Base-by-base conservation (phyloP, 495 filamentous ascomycete genomes). In the Trichoderma virens region DNA sequence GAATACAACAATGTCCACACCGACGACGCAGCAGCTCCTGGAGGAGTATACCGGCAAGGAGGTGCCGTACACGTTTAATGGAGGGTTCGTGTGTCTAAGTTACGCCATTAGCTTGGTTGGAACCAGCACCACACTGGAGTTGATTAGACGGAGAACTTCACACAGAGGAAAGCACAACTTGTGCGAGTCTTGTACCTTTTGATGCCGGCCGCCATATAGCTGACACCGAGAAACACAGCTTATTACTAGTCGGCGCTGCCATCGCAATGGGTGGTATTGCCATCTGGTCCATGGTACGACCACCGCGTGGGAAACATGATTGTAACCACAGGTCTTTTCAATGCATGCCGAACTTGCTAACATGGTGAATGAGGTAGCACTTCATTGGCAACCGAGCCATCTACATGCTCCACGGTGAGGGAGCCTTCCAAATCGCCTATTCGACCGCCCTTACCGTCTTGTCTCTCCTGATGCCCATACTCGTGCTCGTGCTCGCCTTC, bases 361-460 rank as follows among this genome's bases (percentile, higher is more conserved):
- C 59, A 16, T n/a, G 16, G 34, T 67, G 69, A n/a, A 70, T 38
- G 20, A 27, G 31, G 23, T 61, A 80, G 80, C 92, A 95, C 70
- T 96, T 86, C 68, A 87, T 96, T 66, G 91, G 90, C 31, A 94
- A 95, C 67, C 82, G 88, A 23, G 91, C 92, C 5, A 89, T 92
- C 39, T 75, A 85, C 18, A 81, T 97, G 25, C 85, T 79, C 32
- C 62, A 86, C 61, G 88, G 88, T 45, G 75, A 83, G 62, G 62
- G 76, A 23, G 71, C 81, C 5, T 75, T 90, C 8, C 91, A 92
- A 65, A 86, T 93, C 63, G 72, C 83, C 11, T 96, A 95, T 78
- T 90, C 82, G 59, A 74, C 83, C 28, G 80, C 82, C 32, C 91
- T 86, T 72, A 94, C 91, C 0, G 84, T 84, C 20, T 74, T 91